Conservation (phyloP, 306 rosid species). For the Lathyrus oleraceus region DNA sequence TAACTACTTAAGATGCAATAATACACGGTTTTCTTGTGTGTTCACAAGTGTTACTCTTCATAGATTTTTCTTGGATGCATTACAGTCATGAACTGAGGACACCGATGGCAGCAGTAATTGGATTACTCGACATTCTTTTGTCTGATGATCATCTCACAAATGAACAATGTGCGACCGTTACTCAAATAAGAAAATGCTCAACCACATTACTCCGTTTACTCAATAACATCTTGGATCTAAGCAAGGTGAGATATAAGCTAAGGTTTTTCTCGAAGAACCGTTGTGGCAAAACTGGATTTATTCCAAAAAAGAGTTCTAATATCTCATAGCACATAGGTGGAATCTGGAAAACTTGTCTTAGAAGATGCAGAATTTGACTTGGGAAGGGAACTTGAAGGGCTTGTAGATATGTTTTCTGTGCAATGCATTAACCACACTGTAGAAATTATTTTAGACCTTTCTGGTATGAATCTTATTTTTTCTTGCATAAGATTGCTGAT, state of each 20-base stretch:
- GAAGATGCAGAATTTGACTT: constrained; percentile 94
- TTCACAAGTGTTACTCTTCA: constrained; percentile 20
- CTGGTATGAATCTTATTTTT: constrained; percentile 57
- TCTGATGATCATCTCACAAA: constrained; percentile 86
- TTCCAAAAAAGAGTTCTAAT: constrained; percentile 30
- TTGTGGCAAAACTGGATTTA: constrained; percentile 1
- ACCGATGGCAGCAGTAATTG: constrained; percentile 98
- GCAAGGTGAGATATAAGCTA: constrained; percentile 66
- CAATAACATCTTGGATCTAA: constrained; percentile 90
- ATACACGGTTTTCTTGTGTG: background rate
- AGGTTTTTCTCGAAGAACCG: constrained; percentile 9
- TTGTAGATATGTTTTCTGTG: constrained; percentile 98
- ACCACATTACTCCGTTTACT: constrained; percentile 92
- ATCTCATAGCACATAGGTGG: constrained; percentile 59
- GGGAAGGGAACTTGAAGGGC: constrained; percentile 96
- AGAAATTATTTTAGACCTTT: constrained; percentile 86
- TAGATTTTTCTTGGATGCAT: constrained; percentile 26
- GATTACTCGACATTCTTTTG: constrained; percentile 91
- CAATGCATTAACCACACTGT: constrained; percentile 91
- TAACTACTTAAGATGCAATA: background rate
- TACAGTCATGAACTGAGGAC: constrained; percentile 96
- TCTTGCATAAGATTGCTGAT: constrained; percentile 22
- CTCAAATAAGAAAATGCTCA: constrained; percentile 92
- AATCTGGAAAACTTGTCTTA: constrained; percentile 91
- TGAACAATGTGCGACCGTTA: constrained; percentile 84